Conservation (phyloP, 345 rosid species). For the Mercurialis annua region DNA sequence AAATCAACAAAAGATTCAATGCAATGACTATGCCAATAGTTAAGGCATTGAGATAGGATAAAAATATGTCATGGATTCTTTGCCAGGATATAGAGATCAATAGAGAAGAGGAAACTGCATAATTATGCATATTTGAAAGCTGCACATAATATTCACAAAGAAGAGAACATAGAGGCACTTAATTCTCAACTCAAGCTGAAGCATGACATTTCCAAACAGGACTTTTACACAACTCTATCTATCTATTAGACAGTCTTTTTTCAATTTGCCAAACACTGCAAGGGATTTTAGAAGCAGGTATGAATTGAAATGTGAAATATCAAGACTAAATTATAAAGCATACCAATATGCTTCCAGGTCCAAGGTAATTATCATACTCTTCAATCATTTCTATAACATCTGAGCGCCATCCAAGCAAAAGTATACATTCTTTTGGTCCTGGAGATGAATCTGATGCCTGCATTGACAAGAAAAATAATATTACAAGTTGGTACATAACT, state of each 20-base stretch:
- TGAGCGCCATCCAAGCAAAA: constrained; percentile 94
- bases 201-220: not conserved
- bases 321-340: constrained; percentile 15
- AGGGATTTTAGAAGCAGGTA: not conserved
- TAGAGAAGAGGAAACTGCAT: not conserved
- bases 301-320: not conserved
- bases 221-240: not conserved
- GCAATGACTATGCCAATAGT: too few relatives aligned
- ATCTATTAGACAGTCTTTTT: too few relatives aligned
- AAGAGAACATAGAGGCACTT: not conserved
- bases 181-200: not conserved
- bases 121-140: not conserved
- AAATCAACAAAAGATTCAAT: too few relatives aligned
- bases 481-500: constrained; percentile 13
- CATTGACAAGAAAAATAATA: constrained; percentile 20
- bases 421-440: constrained; percentile 83
- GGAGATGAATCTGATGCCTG: constrained; percentile 62
- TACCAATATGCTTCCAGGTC: constrained; percentile 93
- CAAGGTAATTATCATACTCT: constrained; percentile 95
- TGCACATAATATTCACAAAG: not conserved
- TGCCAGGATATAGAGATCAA: not conserved
- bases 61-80: not conserved
- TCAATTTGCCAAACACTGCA: not conserved
- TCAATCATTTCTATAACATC: constrained; percentile 82
- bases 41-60: too few relatives aligned